phyloP scores from a whole-genome alignment of 768 basidiomycete genomes.

The Lepiota brunneoincarnata region DNA sequence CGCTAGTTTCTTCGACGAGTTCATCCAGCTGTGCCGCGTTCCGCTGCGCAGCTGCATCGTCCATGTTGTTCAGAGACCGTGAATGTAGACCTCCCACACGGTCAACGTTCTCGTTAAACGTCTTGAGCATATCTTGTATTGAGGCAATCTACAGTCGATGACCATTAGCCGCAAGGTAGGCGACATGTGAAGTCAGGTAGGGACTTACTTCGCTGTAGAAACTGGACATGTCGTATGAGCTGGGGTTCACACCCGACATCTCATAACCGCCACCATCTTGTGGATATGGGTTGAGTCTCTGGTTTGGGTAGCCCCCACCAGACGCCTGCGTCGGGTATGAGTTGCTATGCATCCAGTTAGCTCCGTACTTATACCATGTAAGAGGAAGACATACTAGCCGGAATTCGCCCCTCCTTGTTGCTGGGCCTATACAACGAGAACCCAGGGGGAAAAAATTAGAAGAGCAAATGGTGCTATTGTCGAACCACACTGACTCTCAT shows the following conservation, averaged over 20 bases:
- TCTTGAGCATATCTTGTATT: constrained; percentile 66
- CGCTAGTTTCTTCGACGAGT: constrained; percentile 69
- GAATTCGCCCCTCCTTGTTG: constrained; percentile 53
- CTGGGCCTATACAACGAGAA: constrained; percentile 50
- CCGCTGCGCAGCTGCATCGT: constrained; percentile 61
- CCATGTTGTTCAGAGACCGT: constrained; percentile 72
- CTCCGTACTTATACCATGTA: not conserved
- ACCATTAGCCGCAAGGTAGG: not conserved
- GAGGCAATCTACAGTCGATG: constrained; percentile 55
- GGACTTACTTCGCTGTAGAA: constrained; percentile 72
- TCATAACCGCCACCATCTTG: constrained; percentile 67
- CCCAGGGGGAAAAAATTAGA: constrained; percentile 13
- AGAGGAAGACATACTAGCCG: constrained; percentile 39
- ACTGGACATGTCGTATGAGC: constrained; percentile 61
- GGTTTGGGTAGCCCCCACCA: constrained; percentile 43
- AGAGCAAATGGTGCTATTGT: constrained; percentile 7
- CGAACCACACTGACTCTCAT: constrained; percentile 59
- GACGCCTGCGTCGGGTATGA: constrained; percentile 70
- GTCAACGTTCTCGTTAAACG: constrained; percentile 67
- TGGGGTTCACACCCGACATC: constrained; percentile 68
- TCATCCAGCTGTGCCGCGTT: constrained; percentile 64
- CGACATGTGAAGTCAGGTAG: not conserved
- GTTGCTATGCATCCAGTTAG: constrained; percentile 33
- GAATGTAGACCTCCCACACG: constrained; percentile 73
- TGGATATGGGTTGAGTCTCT: constrained; percentile 62